Evolutionary conservation across 192 early-diverging fungal species (phyloP), one percentile per base, ranked within the genome.

Genomic region (Coemansia interrupta): DNA sequence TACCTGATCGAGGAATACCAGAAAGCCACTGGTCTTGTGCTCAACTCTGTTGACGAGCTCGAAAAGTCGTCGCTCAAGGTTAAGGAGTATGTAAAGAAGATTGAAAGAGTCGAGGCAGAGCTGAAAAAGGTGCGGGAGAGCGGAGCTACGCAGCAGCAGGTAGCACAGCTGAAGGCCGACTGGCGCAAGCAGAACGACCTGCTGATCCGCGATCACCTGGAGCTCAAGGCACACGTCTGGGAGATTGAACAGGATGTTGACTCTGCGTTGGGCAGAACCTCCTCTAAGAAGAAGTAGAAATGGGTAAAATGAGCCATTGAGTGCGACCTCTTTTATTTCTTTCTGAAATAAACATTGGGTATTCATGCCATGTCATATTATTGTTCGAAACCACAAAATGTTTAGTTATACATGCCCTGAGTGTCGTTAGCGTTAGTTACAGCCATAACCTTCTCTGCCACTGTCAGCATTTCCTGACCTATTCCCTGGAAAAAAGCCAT

Each of bases 1-100:
- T 90, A 89, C 61, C 81, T 96, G 47, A 79, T 96, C 41, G 90
- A 92, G 52, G 90, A 96, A 67, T 94, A 96, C 70, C 84, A 90
- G 46, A 76, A 78, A 40, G 84, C 89, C 2, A 90, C 91, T 17
- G 71, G 69, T 29, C 56, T 85, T 14, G 70, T 94, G 19, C 75
- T 94, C 60, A 70, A 66, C 78, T 85, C 86, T 28, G 89, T 96
- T 23, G 89, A 92, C 61, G 83, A 90, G 55, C 75, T 96, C 50
- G 85, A 92, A 59, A 70, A 76, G 46, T 86, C 86, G 28, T 91
- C 92, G 46, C 74, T 84, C 41, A 90, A 89, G 80, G 88, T 90
- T 65, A 60, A 61, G 48, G 85, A 88, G 47, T 87, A 92, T 65
- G 85, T 90, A 36, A 77, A 83, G 67, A 88, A 87, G 73, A 90